Evolutionary conservation across 2,329 filamentous ascomycete species (phyloP), one percentile per base, ranked within the genome.

Genomic region (Capronia coronata): DNA sequence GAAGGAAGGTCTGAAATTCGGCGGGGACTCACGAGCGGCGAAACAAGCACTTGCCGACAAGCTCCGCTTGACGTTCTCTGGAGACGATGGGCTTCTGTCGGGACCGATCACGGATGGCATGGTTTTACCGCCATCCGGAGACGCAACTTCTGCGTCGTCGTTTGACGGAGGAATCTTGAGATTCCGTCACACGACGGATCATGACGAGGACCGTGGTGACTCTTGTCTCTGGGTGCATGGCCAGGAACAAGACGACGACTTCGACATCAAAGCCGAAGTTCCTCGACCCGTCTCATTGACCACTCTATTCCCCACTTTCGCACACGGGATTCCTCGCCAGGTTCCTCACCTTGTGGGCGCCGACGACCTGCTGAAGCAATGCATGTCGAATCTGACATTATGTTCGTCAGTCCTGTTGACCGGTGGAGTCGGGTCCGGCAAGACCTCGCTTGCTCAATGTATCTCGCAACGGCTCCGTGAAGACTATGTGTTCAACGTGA

Each of bases 61-160:
- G 62, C 79, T 80, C 37, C 82, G 95, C 54, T 79, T 80, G 55
- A 77, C 82, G 9, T 64, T 72, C 23, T 76, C 73, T 30, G 72
- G 71, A 0, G 77, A 78, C 18, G 68, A 73, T 37, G 81, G 84
- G 1, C 66, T 97, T 14, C 71, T 97, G 1, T 79, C 86, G 48
- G 93, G 93, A 0, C 89, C 93, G 3, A 65, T 98, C 43, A 96
- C 90, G 0, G 88, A 98, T 66, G 90, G 91, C 1, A 85, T 91
- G 70, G 69, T 96, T 11, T 69, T 98, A 16, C 79, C 78, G 1
- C 82, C 73, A 29, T 75, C 75, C 47, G 73, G 76, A 51, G 80
- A 71, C 18, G 70, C 76, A n/a, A 75, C 63, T 69, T 58, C 71
- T 66, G 44, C 75, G 3, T 73, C 76, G 35, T 77, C 79, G 11